Base-by-base conservation (phyloP, 345 rosid genomes). In the Capsella bursapastoris region DNA sequence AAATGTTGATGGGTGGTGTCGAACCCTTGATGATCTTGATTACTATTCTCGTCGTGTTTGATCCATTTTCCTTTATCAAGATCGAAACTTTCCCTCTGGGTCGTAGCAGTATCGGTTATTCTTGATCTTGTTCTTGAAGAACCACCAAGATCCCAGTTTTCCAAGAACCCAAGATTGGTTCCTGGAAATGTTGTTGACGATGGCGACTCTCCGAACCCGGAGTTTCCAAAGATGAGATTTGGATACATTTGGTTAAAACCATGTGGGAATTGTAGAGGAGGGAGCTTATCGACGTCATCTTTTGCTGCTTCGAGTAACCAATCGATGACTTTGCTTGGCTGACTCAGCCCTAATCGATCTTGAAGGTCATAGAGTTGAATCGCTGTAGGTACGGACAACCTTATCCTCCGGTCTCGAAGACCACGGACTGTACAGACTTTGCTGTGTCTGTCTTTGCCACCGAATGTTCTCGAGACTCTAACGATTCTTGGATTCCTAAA, bases 361-460 rank as follows among this genome's bases (percentile, higher is more conserved):
- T 94, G 97, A 79, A 94, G 92, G 80, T 91, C 97, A 62, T 91
- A 94, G 4, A 94, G 60, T 25, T 94, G 97, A 82, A 94, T 81
- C 0, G 98, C 98, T 22, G 98, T 94, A 0, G 97, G 97, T 1
- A 91, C 98, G 2, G 98, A 94, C 48, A 94, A 90, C 76, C 98
- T 82, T 61, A 94, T 94, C 72, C 98, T 74, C 51, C 98, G 16
- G 80, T 94, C 98, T 64, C 93, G 83, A 53, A 94, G 78, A 44
- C 98, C 98, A 72, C 97, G 88, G 10, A 91, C 64, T 1, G 98
- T 94, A 82, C 93, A 94, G 8, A 94, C 98, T 78, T 94, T 94
- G 84, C 97, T 90, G 35, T 94, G 98, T 89, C 98, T 87, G 52
- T 94, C 98, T 84, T 94, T 94, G 6, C 98, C 95, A 64, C 98